phyloP scores from a whole-genome alignment of 208 protist genomes.

The Acanthamoeba castellanii region DNA sequence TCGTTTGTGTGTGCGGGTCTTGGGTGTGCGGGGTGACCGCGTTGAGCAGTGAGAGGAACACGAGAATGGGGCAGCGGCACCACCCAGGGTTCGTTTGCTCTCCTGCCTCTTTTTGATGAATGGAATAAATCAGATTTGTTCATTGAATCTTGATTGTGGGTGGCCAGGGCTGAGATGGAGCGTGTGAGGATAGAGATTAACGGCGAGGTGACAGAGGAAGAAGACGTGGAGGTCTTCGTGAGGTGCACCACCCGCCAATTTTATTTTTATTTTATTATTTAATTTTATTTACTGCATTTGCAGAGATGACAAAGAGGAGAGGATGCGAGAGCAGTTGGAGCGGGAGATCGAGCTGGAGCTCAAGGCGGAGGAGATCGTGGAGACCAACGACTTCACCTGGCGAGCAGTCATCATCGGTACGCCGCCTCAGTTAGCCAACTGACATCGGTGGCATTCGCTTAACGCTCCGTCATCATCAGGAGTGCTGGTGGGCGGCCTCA shows the following conservation, averaged over 20 bases:
- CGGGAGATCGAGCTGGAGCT: conserved; percentile 24
- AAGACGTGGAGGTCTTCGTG: background rate
- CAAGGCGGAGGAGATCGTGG: background rate
- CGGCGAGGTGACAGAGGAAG: background rate
- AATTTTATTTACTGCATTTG: background rate
- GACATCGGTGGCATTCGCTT: background rate
- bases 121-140: no score
- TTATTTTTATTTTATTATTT: background rate
- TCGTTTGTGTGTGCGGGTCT: background rate
- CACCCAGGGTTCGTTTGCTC: background rate
- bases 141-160: no score
- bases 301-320: background rate
- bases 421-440: background rate
- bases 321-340: background rate
- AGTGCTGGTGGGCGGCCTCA: conserved; percentile 62
- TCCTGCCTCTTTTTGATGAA: no score
- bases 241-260: background rate
- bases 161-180: background rate
- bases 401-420: conserved; percentile 32
- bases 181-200: background rate
- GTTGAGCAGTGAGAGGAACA: background rate
- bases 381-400: conserved; percentile 56
- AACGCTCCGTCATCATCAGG: background rate
- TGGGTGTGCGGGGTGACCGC: background rate
- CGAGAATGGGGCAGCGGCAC: background rate